Percentiles rank a stretch among this genome's conserved stretches.
These are phyloP conservation scores for Ogataea hybrid DNA, from an alignment of 1,139 yeast species.

Conservation along the genomic window DNA sequence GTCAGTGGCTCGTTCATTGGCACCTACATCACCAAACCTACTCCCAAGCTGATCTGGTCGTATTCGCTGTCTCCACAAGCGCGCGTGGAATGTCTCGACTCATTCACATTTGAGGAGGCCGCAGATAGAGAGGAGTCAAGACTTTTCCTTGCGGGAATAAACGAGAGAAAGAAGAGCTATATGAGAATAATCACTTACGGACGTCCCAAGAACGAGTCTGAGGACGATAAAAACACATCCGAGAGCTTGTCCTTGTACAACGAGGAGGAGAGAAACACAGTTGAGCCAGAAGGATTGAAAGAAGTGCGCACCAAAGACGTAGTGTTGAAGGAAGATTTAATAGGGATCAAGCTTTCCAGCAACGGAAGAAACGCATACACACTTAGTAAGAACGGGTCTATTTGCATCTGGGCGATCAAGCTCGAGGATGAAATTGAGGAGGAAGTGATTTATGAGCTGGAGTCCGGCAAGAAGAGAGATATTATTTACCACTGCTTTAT, in stretches of 20 bases:
- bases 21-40: constrained; percentile 70
- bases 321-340: constrained; percentile 32
- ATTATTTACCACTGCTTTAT: constrained; percentile 27
- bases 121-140: constrained; percentile 21
- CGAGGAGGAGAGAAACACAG: constrained; percentile 27
- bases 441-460: constrained; percentile 6
- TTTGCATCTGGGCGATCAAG: constrained; percentile 34
- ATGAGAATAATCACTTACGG: constrained; percentile 39
- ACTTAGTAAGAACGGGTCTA: constrained; percentile 42
- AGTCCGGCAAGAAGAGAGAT: constrained; percentile 16
- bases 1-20: constrained; percentile 76
- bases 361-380: constrained; percentile 39
- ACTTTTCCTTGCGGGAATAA: constrained; percentile 40
- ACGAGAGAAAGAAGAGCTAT: constrained; percentile 46
- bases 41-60: constrained; percentile 77
- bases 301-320: constrained; percentile 30
- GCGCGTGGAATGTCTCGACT: constrained; percentile 36
- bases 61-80: constrained; percentile 66
- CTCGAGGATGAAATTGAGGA: constrained; percentile 20
- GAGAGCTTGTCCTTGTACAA: constrained; percentile 26
- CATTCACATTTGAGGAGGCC: constrained; percentile 20
- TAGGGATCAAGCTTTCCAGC: constrained; percentile 38
- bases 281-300: constrained; percentile 24
- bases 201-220: constrained; percentile 13
- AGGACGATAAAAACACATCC: constrained; percentile 30